Conservation (phyloP, 441 rosid genomes). For the Sinapis alba region DNA sequence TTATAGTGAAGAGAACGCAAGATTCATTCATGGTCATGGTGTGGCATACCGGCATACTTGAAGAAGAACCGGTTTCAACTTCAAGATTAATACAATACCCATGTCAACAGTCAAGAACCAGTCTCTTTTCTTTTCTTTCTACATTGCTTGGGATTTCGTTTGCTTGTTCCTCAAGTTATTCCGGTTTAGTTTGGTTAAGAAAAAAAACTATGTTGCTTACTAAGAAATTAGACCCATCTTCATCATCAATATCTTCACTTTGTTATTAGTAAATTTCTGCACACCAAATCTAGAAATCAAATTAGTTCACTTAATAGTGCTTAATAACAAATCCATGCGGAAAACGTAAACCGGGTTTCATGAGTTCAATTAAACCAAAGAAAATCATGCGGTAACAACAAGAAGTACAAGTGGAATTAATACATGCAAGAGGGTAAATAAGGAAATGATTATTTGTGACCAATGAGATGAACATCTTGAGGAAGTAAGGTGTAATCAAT, state of each 20-base stretch:
- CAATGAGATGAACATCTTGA: not conserved
- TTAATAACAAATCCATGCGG: not conserved
- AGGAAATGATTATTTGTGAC: slow-evolving; percentile 20
- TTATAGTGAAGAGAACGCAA: slow-evolving; percentile 85
- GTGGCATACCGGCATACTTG: slow-evolving; percentile 59
- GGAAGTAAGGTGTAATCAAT: slow-evolving; percentile 43
- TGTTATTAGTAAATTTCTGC: not conserved
- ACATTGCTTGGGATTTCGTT: slow-evolving; percentile 9
- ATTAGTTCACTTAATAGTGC: not conserved
- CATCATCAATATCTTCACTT: not conserved
- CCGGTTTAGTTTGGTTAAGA: slow-evolving; percentile 25
- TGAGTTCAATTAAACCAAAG: not conserved
- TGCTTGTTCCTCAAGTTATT: slow-evolving; percentile 14
- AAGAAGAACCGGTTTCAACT: slow-evolving; percentile 21
- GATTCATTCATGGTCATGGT: slow-evolving; percentile 92
- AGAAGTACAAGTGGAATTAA: not conserved
- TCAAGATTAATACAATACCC: slow-evolving; percentile 18
- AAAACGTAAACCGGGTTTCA: not conserved
- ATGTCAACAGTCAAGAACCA: slow-evolving; percentile 15
- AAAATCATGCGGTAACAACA: not conserved
- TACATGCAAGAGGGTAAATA: not conserved
- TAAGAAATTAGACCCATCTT: not conserved
- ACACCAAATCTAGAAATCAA: not conserved
- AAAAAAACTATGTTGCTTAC: slow-evolving; percentile 12
- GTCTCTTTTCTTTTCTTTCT: slow-evolving; percentile 11